phyloP scores from a whole-genome alignment of 306 rosid species.

The Dalbergia cochinchinensis region DNA sequence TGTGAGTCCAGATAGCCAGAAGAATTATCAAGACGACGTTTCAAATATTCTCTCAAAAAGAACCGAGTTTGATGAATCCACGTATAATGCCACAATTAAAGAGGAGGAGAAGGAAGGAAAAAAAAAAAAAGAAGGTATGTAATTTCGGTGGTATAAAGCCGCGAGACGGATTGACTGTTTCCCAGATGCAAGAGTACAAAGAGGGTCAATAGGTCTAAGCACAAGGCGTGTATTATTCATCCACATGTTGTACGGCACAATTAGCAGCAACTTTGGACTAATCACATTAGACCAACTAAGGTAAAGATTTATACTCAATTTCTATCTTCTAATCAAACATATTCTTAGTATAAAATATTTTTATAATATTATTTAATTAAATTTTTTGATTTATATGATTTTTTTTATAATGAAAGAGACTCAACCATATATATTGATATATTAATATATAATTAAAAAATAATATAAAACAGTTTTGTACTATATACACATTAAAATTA shows the following conservation, averaged over 20 bases:
- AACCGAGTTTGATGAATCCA: not conserved
- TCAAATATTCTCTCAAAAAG: not conserved
- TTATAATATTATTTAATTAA: too few relatives aligned
- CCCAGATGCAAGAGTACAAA: too few relatives aligned
- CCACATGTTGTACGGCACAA: not conserved
- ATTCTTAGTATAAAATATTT: not conserved
- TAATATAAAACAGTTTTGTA: too few relatives aligned
- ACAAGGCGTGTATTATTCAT: not conserved
- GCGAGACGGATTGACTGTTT: not conserved
- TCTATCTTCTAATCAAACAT: too few relatives aligned
- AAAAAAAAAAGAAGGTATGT: not conserved
- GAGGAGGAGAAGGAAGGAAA: too few relatives aligned
- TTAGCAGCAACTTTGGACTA: conserved; percentile 12
- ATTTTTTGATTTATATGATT: too few relatives aligned
- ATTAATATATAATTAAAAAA: too few relatives aligned
- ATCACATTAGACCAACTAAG: not conserved
- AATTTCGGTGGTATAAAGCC: conserved; percentile 1
- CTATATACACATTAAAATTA: too few relatives aligned
- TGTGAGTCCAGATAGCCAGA: not conserved
- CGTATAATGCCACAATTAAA: too few relatives aligned
- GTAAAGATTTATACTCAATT: too few relatives aligned
- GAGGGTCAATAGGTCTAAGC: not conserved
- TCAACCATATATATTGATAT: too few relatives aligned
- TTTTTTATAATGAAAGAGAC: too few relatives aligned
- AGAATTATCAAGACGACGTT: not conserved